Base-by-base conservation (phyloP, 1,284 basidiomycete genomes). In the Taiwanofungus camphoratus region DNA sequence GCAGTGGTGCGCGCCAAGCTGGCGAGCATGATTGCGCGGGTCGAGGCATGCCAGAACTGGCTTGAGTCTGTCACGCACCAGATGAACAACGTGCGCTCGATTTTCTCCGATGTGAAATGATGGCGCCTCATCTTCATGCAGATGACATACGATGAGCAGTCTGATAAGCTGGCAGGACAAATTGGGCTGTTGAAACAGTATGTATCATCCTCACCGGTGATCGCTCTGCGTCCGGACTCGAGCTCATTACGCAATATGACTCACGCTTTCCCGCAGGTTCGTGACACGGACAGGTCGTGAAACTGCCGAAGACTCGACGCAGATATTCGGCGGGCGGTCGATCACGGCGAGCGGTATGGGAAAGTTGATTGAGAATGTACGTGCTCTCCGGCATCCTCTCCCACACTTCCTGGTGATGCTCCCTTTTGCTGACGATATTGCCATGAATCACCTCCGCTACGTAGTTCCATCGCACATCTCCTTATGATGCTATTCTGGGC, bases 1-100 rank as follows among this genome's bases (percentile, higher is more conserved):
- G 74, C 94, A n/a, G 92, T 97, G 51, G 87, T 97, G 54, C 81
- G 94, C 21, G 72, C 85, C 35, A 95, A 93, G 70, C 73, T 96
- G 24, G 91, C 88, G 1, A 66, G 69, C 44, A 93, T 96, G 88
- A 93, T 97, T 44, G 82, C 87, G 41, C 83, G 92, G 42, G 79
- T 90, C 35, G 93, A 97, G 66, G 79, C 87, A 0, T 80, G 79
- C 44, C 93, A 96, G 61, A 81, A 82, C 42, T 97, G 92, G 92
- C 74, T 94, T 24, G 94, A 97, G 69, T 76, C 69, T 39, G 72
- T 95, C 41, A 95, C 93, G 1, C 79, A 85, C 61, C 92, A 96
- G 63, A 96, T 95, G 92, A 89, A 86, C 65, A 83, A 93, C 60
- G 89, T 92, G 58, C 31, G 71, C 57, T 63, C 22, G 30, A 30